Evolutionary conservation across 495 filamentous ascomycete species (phyloP), one percentile per base, ranked within the genome.

Genomic region (Neurospora discreta): DNA sequence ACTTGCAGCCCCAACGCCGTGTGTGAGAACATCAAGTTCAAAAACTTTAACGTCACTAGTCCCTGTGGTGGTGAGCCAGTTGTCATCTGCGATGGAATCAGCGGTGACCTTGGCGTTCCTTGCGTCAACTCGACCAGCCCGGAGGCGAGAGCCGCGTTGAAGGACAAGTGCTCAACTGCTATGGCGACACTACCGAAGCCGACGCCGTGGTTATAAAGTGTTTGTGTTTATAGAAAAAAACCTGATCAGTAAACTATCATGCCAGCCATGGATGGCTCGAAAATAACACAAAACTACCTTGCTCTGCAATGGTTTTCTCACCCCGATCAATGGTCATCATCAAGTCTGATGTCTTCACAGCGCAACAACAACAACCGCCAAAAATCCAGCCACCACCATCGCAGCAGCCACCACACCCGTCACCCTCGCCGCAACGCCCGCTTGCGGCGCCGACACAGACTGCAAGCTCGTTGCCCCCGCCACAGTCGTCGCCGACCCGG

Each of bases 71-170:
- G 78, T 18, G 75, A 82, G n/a, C 73, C 84, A 0, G 81, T 84
- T 44, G 79, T 87, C 42, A 80, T 85, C 69, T 89, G 87, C 73
- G 83, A 87, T 75, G 84, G 84, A 0, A 85, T 89, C 73, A 73
- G 80, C 4, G 86, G 85, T 7, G 83, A 80, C 60, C 82, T 88
- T 60, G 87, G 85, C 6, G 75, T 86, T 23, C 79, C 81, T 6
- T 88, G 86, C 69, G 71, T 81, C 39, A 72, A 75, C 39, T 77
- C 77, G 9, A 78, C 77, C 3, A 79, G 76, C 65, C 44, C 70
- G 11, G 74, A 78, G 52, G 79, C 76, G 1, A 71, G 30, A 1
- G 75, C 78, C 4, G 79, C 79, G 30, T 68, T 80, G 26, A 73
- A 70, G 46, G 70, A 71, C 26, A 79, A 74, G 46, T 81, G 79